Conservation (phyloP, 2,329 filamentous ascomycete species). For the Penicillium sp. region DNA sequence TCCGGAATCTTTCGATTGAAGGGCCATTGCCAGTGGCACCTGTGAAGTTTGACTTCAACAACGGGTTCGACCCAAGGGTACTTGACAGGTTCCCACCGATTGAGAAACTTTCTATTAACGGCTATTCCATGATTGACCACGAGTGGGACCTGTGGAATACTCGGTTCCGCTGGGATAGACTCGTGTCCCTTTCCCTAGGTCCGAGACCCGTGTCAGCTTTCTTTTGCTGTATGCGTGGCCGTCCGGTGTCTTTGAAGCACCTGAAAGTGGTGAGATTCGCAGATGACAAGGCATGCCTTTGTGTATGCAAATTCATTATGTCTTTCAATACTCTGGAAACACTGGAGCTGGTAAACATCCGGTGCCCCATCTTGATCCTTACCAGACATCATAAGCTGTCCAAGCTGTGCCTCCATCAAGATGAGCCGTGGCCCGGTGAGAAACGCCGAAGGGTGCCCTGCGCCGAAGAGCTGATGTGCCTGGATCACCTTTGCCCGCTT, state of each 20-base stretch:
- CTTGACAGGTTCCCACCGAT: neutral
- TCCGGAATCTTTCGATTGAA: neutral
- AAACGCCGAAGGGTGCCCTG: no score
- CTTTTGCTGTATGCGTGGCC: neutral
- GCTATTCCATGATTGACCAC: neutral
- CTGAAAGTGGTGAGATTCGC: neutral
- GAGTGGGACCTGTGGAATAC: neutral
- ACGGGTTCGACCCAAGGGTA: neutral
- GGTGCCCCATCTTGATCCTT: no score
- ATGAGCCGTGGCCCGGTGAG: no score
- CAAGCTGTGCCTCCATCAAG: no score
- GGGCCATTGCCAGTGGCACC: neutral
- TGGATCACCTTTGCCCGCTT: no score
- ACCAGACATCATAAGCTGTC: no score
- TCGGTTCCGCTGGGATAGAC: neutral
- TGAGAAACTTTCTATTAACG: neutral
- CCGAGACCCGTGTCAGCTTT: neutral
- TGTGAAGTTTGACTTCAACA: neutral
- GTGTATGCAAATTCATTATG: neutral
- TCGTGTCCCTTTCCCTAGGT: neutral
- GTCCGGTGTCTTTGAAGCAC: neutral
- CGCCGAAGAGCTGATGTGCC: no score
- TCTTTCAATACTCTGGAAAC: neutral
- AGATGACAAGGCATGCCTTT: neutral
- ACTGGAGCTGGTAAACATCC: neutral